Conservation (phyloP, 192 early-diverging fungal species). For the Dispira parvispora region DNA sequence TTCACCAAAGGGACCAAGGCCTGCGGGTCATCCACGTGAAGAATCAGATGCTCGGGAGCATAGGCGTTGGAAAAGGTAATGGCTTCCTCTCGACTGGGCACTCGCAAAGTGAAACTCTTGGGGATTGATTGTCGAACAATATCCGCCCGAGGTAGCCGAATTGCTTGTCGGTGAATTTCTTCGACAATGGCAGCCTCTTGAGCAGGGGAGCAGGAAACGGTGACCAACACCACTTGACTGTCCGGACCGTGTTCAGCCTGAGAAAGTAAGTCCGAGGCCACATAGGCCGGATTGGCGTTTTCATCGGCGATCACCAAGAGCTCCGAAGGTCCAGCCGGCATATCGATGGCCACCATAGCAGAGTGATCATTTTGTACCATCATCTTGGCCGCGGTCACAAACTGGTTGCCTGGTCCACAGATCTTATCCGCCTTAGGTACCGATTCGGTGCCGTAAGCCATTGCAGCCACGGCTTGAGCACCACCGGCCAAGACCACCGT, state of each 20-base stretch:
- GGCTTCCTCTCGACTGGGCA: slow-evolving; percentile 55
- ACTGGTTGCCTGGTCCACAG: slow-evolving; percentile 99
- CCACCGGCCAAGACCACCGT: slow-evolving; percentile 87
- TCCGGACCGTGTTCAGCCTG: slow-evolving; percentile 98
- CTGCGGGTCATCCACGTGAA: slow-evolving; percentile 69
- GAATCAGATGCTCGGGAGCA: slow-evolving; percentile 95
- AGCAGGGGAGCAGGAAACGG: slow-evolving; percentile 48
- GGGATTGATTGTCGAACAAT: slow-evolving; percentile 80
- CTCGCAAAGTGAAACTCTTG: slow-evolving; percentile 64
- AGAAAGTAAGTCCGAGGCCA: slow-evolving; percentile 86
- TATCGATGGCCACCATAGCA: slow-evolving; percentile 90
- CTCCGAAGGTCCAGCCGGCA: slow-evolving; percentile 99
- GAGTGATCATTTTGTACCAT: slow-evolving; percentile 84
- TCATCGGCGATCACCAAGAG: slow-evolving; percentile 91
- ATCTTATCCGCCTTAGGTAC: slow-evolving; percentile 99
- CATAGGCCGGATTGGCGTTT: slow-evolving; percentile 69
- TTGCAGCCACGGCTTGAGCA: slow-evolving; percentile 93
- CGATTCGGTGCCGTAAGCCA: slow-evolving; percentile 95
- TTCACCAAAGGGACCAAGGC: slow-evolving; percentile 33
- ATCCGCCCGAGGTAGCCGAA: slow-evolving; percentile 63
- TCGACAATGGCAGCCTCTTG: slow-evolving; percentile 59
- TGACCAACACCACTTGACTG: slow-evolving; percentile 89
- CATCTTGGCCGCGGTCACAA: slow-evolving; percentile 99
- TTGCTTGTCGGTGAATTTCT: slow-evolving; percentile 69
- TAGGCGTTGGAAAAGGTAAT: slow-evolving; percentile 89